Evolutionary conservation across 768 basidiomycete species (phyloP), one percentile per base, ranked within the genome.

Genomic region (Pilatotrama ljubarskyi): DNA sequence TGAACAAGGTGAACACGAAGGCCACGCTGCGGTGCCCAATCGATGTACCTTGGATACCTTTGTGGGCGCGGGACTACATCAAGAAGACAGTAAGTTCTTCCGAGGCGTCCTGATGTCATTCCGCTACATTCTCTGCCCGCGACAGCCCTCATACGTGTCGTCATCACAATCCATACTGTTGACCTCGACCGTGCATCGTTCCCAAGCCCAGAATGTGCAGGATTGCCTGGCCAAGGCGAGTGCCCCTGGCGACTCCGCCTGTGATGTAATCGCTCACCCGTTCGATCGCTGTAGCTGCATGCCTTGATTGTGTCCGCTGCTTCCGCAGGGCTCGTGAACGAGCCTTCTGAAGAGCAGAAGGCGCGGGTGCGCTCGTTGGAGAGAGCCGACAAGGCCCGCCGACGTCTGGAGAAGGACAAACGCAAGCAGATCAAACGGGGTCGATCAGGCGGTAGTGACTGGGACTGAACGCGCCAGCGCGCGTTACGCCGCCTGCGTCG

Each of bases 1-100:
- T 93, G 38, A 93, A 93, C 69, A 93, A 92, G 74, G 82, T 93
- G n/a, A 92, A 90, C 59, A 93, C 91, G 14, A 93, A 93, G 69
- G 88, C 83, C 0, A 86, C 84, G 0, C 65, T 88, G 15, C 78
- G 87, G 41, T 90, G 87, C 65, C 71, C 78, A 6, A 50, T 90
- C 9, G 75, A 84, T 51, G 75, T 80, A 1, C 53, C 73, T 0
- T 91, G 90, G 90, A 86, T 92, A 50, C 90, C 91, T 7, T 52
- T 62, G 1, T 92, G 90, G 91, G 83, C 86, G 4, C 73, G 70
- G 32, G 73, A 79, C 7, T 70, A 68, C 29, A 63, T 91, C 20
- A 76, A 75, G 64, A 69, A 65, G 65, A 77, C 81, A 63, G 86
- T 88, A 69, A 24, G 87, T 66, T 2, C 41, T 42, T 18, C 26